Evolutionary conservation across 768 basidiomycete species (phyloP), one percentile per base, ranked within the genome.

Genomic region (Mycena kentingensis): DNA sequence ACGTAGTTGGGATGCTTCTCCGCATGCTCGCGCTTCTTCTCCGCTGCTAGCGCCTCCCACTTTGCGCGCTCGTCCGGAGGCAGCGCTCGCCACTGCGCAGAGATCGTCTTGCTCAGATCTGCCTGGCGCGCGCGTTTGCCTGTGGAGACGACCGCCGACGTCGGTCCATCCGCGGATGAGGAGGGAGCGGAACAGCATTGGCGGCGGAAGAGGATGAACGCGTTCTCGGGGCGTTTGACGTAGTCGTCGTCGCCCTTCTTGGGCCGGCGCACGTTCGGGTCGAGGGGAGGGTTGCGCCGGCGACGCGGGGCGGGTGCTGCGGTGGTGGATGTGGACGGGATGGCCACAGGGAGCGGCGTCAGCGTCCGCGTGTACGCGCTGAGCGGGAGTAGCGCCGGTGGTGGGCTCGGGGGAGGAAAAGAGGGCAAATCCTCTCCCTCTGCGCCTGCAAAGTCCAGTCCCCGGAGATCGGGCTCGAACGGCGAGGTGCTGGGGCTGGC

Each of bases 171-270:
- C 13, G 37, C 15, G 16, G 18, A 16, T 4, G 47, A 22, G 1
- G 47, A n/a, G 4, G 47, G 35, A 11, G 47, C 25, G 11, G 35
- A 37, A 67, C 84, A 87, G 70, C 85, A 87, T 62, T 85, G 82
- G 58, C 87, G 79, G 51, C 88, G 81, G 79, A 89, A 90, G 49
- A 90, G 78, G 67, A 90, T 89, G 76, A 90, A 89, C 10, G 88
- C 87, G 63, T 90, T 90, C 71, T 88, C 86, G 2, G 88, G 88
- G 38, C 88, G 83, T 69, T 88, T 88, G 74, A 90, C 82, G 64
- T 90, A 90, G 67, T 87, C 86, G 46, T 87, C 85, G 67, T 89
- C 87, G 62, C 88, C 88, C 73, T 84, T 83, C 70, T 74, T 81
- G 56, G 84, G 78, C 55, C 78, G 69, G 58, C 80, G 81, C 52